A percentile compares a stretch with the other conserved stretches of the same genome.
These are phyloP conservation scores for Setomelanomma holmii DNA, from an alignment of 2,329 filamentous ascomycete species.

Conservation along the genomic window DNA sequence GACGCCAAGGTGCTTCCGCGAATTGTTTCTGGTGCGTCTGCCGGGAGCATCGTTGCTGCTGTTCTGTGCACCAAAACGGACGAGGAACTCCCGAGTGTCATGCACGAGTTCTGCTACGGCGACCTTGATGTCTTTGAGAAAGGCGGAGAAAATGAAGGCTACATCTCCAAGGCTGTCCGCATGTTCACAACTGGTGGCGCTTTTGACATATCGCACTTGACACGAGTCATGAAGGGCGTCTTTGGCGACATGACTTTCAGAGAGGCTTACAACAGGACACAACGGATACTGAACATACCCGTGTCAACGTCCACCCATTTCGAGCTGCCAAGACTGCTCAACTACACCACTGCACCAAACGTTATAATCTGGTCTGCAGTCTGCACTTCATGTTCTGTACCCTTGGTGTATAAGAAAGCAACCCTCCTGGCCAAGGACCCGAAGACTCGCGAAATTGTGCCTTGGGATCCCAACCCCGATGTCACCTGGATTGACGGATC, in stretches of 20 bases:
- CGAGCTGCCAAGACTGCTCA: constrained; percentile 84
- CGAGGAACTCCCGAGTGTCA: constrained; percentile 74
- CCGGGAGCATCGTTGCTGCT: constrained; percentile 84
- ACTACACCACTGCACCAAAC: constrained; percentile 92
- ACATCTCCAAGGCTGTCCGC: constrained; percentile 73
- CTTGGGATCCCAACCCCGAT: constrained; percentile 86
- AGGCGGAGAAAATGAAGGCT: constrained; percentile 63
- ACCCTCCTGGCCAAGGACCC: constrained; percentile 86
- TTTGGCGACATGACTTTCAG: constrained; percentile 93
- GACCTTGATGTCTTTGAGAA: constrained; percentile 82
- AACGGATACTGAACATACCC: constrained; percentile 90
- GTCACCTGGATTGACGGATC: constrained; percentile 89
- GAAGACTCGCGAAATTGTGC: constrained; percentile 74
- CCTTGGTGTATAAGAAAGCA: constrained; percentile 81
- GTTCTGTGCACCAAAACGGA: constrained; percentile 81
- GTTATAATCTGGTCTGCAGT: constrained; percentile 97
- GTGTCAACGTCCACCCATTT: constrained; percentile 88
- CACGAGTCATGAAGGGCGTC: constrained; percentile 78
- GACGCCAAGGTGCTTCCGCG: constrained; percentile 78
- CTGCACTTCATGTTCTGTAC: constrained; percentile 93
- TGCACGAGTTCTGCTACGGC: constrained; percentile 77
- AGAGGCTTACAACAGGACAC: constrained; percentile 93
- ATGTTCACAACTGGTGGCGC: constrained; percentile 83
- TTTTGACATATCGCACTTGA: constrained; percentile 83
- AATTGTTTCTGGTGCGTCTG: constrained; percentile 87